Evolutionary conservation across 1,284 basidiomycete genomes (phyloP).

Genomic region (Malassezia slooffiae): DNA sequence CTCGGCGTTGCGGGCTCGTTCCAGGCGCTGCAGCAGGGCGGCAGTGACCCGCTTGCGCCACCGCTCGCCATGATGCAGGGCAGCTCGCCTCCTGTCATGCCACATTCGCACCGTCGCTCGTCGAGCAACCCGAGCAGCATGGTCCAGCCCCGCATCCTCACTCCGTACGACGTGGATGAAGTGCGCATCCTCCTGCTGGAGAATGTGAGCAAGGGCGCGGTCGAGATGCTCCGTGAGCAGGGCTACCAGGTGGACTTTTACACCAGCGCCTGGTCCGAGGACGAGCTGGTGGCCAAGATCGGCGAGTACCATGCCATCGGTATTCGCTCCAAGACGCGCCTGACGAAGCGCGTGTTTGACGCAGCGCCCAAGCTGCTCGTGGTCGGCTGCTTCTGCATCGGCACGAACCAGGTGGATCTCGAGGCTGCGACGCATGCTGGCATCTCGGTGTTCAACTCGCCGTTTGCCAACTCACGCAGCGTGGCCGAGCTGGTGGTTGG

Average conservation of each 20-base stretch:
- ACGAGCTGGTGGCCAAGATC: conserved; percentile 78
- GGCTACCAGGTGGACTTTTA: conserved; percentile 90
- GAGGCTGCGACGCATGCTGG: conserved; percentile 70
- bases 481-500: conserved; percentile 95
- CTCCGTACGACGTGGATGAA: conserved; percentile 39
- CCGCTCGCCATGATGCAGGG: background rate
- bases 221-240: conserved; percentile 65
- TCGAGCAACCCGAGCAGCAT: background rate
- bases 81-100: background rate
- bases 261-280: conserved; percentile 75
- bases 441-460: conserved; percentile 98
- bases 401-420: conserved; percentile 96
- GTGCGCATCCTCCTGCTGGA: conserved; percentile 68
- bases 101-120: conserved; percentile 1
- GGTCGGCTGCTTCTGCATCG: conserved; percentile 99
- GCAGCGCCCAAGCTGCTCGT: conserved; percentile 63
- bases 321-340: conserved; percentile 93
- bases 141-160: conserved; percentile 26
- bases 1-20: background rate
- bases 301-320: conserved; percentile 85
- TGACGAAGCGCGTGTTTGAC: conserved; percentile 74
- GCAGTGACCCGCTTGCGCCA: conserved; percentile 3
- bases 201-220: conserved; percentile 88
- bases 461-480: conserved; percentile 97
- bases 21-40: conserved; percentile 7